These are phyloP conservation scores for Ogataea henricii DNA, from an alignment of 805 yeast species.

Conservation along the genomic window DNA sequence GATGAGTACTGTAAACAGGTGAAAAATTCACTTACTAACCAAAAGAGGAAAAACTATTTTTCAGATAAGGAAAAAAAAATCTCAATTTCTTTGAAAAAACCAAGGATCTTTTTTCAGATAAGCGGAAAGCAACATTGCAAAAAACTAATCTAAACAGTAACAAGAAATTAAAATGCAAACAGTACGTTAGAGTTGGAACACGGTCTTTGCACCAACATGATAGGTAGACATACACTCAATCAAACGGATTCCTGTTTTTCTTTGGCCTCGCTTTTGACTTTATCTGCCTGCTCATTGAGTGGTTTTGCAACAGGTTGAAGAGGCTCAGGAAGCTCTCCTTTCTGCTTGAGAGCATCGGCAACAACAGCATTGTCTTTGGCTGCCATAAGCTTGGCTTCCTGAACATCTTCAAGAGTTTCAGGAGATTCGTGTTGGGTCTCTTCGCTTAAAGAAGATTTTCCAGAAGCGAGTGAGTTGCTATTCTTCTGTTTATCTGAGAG, in stretches of 20 bases:
- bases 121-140: background rate
- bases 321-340: slow-evolving; percentile 28
- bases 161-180: background rate
- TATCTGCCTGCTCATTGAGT: slow-evolving; percentile 28
- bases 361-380: slow-evolving; percentile 23
- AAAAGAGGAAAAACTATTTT: background rate
- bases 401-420: slow-evolving; percentile 5
- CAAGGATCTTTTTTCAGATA: background rate
- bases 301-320: slow-evolving; percentile 32
- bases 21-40: too few relatives aligned
- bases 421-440: background rate
- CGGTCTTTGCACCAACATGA: background rate
- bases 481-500: too few relatives aligned
- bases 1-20: too few relatives aligned
- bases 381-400: slow-evolving; percentile 18
- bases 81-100: too few relatives aligned
- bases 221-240: background rate
- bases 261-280: slow-evolving; percentile 16
- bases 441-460: background rate
- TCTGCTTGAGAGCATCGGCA: slow-evolving; percentile 27
- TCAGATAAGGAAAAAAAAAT: background rate
- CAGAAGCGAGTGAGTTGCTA: too few relatives aligned
- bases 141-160: background rate
- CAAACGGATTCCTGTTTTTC: background rate
- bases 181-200: background rate